phyloP scores from a whole-genome alignment of 2,329 filamentous ascomycete genomes.

The Botrytis paeoniae region DNA sequence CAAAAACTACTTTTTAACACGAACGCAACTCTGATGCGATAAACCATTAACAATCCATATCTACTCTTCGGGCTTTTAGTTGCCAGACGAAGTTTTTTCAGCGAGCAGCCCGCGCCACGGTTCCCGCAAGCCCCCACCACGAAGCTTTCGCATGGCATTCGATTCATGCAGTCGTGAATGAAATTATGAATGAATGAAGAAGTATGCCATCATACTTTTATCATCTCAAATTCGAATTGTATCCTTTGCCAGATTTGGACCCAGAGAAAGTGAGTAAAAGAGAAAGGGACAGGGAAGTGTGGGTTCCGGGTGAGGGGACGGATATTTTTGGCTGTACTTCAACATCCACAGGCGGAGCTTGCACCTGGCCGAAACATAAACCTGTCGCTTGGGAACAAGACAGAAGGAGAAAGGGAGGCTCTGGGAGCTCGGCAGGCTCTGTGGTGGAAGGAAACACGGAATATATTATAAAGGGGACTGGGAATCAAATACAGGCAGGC shows the following conservation, averaged over 20 bases:
- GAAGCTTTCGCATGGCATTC: neutral
- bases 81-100: neutral
- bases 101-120: neutral
- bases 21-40: neutral
- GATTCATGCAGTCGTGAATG: conserved; percentile 6
- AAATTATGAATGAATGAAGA: conserved; percentile 2
- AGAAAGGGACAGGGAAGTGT: conserved; percentile 39
- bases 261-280: conserved; percentile 4
- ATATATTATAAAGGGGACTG: neutral
- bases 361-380: conserved; percentile 30
- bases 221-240: conserved; percentile 65
- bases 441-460: conserved; percentile 22
- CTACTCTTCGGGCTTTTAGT: neutral
- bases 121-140: neutral
- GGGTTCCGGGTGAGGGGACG: conserved; percentile 49
- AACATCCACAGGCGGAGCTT: neutral
- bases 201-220: conserved; percentile 52
- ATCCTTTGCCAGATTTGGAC: conserved; percentile 38
- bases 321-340: conserved; percentile 42
- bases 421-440: neutral
- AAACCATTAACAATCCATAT: neutral
- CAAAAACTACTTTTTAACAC: neutral
- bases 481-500: neutral
- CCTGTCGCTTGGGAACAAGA: conserved; percentile 4
- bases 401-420: neutral